Evolutionary conservation across 1,139 yeast species (phyloP).

Genomic region (Blastobotrys aristatus): DNA sequence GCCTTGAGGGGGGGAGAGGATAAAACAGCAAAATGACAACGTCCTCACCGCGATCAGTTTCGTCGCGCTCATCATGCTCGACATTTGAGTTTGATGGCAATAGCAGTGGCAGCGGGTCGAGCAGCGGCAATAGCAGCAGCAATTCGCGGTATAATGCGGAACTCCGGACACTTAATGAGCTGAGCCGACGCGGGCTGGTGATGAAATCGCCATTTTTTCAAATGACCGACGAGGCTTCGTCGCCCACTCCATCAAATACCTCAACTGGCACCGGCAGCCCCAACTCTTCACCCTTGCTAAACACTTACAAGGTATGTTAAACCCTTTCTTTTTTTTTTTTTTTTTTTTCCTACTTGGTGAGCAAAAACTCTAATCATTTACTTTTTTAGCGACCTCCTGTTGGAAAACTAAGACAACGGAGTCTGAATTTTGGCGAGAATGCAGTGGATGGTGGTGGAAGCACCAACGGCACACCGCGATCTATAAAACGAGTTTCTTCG

Average conservation of each 20-base stretch:
- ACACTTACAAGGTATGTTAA: not conserved
- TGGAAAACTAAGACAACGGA: constrained; percentile 4
- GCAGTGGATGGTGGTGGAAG: not conserved
- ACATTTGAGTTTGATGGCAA: constrained; percentile 1
- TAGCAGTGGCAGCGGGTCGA: not conserved
- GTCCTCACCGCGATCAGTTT: constrained; percentile 2
- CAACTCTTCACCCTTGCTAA: not conserved
- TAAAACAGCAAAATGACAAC: not conserved
- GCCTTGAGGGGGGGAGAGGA: too few species aligned
- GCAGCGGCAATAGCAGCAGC: not conserved
- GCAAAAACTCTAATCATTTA: not conserved
- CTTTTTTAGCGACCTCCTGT: constrained; percentile 2
- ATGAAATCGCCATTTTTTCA: constrained; percentile 17
- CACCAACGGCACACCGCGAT: not conserved
- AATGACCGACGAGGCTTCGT: constrained; percentile 2
- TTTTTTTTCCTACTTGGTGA: not conserved
- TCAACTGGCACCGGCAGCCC: not conserved
- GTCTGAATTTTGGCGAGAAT: constrained; percentile 1
- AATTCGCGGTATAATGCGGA: constrained; percentile 3
- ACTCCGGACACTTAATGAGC: constrained; percentile 6
- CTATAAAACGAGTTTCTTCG: not conserved
- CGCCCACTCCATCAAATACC: not conserved
- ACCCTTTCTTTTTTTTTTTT: not conserved
- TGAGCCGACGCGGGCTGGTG: constrained; percentile 17
- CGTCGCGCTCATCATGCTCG: not conserved